These are phyloP conservation scores for Stephania cephalantha DNA, from an alignment of 164 flowering plant genomes.

Conservation along the genomic window DNA sequence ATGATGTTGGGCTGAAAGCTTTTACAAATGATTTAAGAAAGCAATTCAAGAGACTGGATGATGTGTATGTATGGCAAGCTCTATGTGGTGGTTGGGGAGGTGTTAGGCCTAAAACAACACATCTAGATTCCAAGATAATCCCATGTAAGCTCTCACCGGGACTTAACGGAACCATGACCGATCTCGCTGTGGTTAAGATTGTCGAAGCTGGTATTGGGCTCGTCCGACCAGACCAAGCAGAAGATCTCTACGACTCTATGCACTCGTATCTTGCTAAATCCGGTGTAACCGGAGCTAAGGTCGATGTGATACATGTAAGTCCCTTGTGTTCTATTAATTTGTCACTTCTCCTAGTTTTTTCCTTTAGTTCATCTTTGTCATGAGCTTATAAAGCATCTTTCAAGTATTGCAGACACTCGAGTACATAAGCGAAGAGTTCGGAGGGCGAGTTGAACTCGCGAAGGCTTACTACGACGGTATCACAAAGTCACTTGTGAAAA, in stretches of 20 bases:
- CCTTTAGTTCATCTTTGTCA: background rate
- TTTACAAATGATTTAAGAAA: constrained; percentile 60
- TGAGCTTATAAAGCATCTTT: background rate
- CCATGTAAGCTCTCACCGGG: constrained; percentile 56
- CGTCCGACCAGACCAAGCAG: constrained; percentile 67
- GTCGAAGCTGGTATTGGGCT: constrained; percentile 73
- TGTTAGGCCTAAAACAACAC: constrained; percentile 64
- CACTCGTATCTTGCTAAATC: constrained; percentile 63
- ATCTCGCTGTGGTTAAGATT: constrained; percentile 79
- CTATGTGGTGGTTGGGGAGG: constrained; percentile 95
- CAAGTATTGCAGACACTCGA: constrained; percentile 49
- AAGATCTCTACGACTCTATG: constrained; percentile 65
- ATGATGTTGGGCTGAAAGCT: constrained; percentile 52
- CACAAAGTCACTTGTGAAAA: constrained; percentile 51
- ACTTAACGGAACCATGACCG: constrained; percentile 66
- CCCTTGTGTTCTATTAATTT: background rate
- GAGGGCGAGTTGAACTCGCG: constrained; percentile 79
- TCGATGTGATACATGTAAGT: constrained; percentile 78
- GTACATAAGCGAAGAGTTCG: constrained; percentile 59
- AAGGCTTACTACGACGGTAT: constrained; percentile 68
- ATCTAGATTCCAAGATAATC: constrained; percentile 40
- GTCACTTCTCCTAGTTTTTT: background rate
- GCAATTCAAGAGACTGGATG: constrained; percentile 63
- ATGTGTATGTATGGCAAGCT: constrained; percentile 87
- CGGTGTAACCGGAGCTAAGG: constrained; percentile 83